phyloP scores from a whole-genome alignment of 176 grass and related monocot genomes.

The Puya raimondii region DNA sequence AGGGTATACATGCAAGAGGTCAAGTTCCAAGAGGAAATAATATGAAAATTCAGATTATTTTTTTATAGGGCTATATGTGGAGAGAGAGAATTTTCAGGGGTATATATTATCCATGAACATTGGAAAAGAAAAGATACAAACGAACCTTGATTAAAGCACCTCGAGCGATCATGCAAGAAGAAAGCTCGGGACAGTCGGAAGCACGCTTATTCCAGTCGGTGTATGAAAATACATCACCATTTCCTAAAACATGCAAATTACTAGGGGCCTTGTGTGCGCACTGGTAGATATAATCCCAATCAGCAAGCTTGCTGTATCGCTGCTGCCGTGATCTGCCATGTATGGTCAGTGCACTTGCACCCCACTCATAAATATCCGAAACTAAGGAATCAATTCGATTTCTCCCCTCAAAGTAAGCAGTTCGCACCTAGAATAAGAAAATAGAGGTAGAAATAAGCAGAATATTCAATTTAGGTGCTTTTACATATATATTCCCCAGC shows the following conservation, averaged over 20 bases:
- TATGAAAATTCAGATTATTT: too few relatives aligned
- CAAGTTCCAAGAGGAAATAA: too few relatives aligned
- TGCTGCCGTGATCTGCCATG: constrained; percentile 90
- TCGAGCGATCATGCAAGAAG: constrained; percentile 77
- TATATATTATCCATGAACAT: constrained; percentile 1
- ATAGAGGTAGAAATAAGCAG: constrained; percentile 2
- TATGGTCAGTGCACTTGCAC: constrained; percentile 73
- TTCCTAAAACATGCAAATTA: constrained; percentile 71
- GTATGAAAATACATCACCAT: constrained; percentile 90
- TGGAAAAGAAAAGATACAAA: neutral
- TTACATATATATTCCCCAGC: neutral
- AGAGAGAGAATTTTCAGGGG: neutral
- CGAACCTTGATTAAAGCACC: constrained; percentile 86
- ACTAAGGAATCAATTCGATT: constrained; percentile 83
- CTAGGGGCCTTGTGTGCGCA: constrained; percentile 71
- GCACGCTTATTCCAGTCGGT: constrained; percentile 63
- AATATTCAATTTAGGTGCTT: constrained; percentile 1
- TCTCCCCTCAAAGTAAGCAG: constrained; percentile 91
- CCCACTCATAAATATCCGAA: constrained; percentile 70
- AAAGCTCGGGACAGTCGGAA: constrained; percentile 47
- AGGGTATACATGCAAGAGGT: too few relatives aligned
- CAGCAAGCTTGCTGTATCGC: constrained; percentile 87
- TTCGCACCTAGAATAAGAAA: constrained; percentile 58
- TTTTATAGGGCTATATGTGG: too few relatives aligned
- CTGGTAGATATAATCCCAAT: constrained; percentile 93